Evolutionary conservation across 768 basidiomycete genomes (phyloP).

Genomic region (Tulasnella calospora): DNA sequence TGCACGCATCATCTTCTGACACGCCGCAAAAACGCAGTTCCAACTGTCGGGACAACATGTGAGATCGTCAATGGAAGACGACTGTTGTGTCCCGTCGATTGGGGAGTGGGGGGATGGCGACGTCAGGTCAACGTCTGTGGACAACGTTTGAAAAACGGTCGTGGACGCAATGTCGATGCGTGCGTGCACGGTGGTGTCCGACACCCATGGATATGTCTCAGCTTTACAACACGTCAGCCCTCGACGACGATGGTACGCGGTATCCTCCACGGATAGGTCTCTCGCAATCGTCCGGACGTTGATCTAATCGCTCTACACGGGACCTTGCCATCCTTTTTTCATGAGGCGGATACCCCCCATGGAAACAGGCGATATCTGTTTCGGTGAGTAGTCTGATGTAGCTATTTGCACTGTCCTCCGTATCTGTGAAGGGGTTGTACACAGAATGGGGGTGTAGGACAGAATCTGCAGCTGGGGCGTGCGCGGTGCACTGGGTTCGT

Average conservation of each 20-base stretch:
- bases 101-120: not conserved
- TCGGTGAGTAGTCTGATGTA: not conserved
- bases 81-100: not conserved
- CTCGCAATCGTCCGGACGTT: not conserved
- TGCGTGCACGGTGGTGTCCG: not conserved
- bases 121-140: not conserved
- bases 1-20: not conserved
- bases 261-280: not conserved
- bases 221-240: not conserved
- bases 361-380: not conserved
- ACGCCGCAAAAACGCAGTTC: not conserved
- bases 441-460: not conserved
- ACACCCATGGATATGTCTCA: not conserved
- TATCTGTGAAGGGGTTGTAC: no score
- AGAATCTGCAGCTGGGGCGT: not conserved
- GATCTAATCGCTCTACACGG: constrained; percentile 5
- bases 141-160: not conserved
- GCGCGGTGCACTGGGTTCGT: not conserved
- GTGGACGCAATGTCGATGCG: not conserved
- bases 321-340: not conserved
- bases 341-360: not conserved
- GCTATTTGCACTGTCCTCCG: not conserved
- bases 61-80: not conserved
- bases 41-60: not conserved
- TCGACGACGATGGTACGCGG: not conserved